phyloP scores from a whole-genome alignment of 371 early-diverging fungal genomes.

The Rhizopus stolonifer region DNA sequence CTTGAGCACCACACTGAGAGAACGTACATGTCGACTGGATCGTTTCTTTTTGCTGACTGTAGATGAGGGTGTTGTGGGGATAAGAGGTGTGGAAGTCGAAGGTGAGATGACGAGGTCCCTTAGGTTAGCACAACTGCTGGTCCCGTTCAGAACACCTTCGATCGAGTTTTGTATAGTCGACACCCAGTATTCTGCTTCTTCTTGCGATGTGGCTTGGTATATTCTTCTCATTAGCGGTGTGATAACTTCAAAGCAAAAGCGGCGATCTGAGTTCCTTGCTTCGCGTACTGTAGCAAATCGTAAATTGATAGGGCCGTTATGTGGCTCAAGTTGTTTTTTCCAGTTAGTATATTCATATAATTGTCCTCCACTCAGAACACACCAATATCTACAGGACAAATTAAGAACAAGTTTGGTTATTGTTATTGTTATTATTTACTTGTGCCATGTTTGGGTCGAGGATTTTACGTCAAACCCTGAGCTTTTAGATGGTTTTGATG shows the following conservation, averaged over 20 bases:
- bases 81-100: background rate
- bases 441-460: constrained; percentile 20
- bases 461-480: constrained; percentile 5
- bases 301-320: constrained; percentile 67
- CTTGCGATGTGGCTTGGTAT: constrained; percentile 74
- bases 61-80: background rate
- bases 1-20: constrained; percentile 24
- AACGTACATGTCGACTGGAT: constrained; percentile 1
- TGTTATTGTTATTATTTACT: constrained; percentile 14
- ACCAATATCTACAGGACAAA: constrained; percentile 68
- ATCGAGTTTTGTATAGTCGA: constrained; percentile 70
- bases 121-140: constrained; percentile 37
- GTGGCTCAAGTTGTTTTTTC: constrained; percentile 65
- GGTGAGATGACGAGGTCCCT: background rate
- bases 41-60: background rate
- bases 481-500: constrained; percentile 41
- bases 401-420: no score
- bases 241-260: constrained; percentile 78
- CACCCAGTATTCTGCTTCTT: constrained; percentile 72
- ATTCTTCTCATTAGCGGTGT: constrained; percentile 64
- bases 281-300: constrained; percentile 76
- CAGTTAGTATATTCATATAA: constrained; percentile 75
- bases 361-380: constrained; percentile 69
- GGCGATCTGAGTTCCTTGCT: constrained; percentile 69
- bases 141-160: constrained; percentile 63